A percentile compares a stretch with the other conserved stretches of the same genome.
Evolutionary conservation across 495 filamentous ascomycete genomes (phyloP).

Genomic region (Amniculicola lignicola): DNA sequence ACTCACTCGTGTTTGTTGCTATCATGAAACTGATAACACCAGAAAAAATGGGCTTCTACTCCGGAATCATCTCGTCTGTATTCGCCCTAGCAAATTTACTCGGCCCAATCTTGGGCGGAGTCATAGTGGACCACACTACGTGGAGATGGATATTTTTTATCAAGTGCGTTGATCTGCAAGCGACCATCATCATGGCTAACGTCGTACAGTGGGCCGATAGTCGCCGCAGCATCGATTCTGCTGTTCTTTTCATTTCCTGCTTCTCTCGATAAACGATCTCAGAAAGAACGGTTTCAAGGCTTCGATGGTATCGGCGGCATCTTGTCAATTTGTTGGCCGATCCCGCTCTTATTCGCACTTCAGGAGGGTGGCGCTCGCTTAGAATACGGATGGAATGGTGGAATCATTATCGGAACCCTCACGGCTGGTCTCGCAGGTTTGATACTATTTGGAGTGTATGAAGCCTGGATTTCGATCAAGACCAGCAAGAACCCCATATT

Average conservation of each 20-base stretch:
- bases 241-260: slow-evolving; percentile 24
- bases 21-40: slow-evolving; percentile 28
- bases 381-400: slow-evolving; percentile 29
- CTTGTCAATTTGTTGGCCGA: slow-evolving; percentile 24
- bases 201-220: slow-evolving; percentile 21
- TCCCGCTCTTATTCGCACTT: slow-evolving; percentile 31
- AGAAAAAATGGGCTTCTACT: slow-evolving; percentile 43
- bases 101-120: slow-evolving; percentile 49
- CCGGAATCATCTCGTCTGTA: slow-evolving; percentile 48
- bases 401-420: slow-evolving; percentile 29
- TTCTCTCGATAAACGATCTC: slow-evolving; percentile 10
- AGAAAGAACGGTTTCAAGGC: slow-evolving; percentile 18
- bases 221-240: slow-evolving; percentile 12
- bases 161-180: slow-evolving; percentile 27
- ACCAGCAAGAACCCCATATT: slow-evolving; percentile 25
- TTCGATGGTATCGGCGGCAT: slow-evolving; percentile 28
- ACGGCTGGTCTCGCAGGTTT: slow-evolving; percentile 6
- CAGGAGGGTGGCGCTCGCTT: slow-evolving; percentile 27
- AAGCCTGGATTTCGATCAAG: slow-evolving; percentile 15
- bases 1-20: slow-evolving; percentile 29
- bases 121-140: slow-evolving; percentile 37
- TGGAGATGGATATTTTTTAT: slow-evolving; percentile 37
- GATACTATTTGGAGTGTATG: slow-evolving; percentile 22
- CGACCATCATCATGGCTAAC: neutral
- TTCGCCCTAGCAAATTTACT: slow-evolving; percentile 47